Evolutionary conservation across 768 basidiomycete genomes (phyloP), one percentile per base, ranked within the genome.

Genomic region (Melanogaster broomeanus): DNA sequence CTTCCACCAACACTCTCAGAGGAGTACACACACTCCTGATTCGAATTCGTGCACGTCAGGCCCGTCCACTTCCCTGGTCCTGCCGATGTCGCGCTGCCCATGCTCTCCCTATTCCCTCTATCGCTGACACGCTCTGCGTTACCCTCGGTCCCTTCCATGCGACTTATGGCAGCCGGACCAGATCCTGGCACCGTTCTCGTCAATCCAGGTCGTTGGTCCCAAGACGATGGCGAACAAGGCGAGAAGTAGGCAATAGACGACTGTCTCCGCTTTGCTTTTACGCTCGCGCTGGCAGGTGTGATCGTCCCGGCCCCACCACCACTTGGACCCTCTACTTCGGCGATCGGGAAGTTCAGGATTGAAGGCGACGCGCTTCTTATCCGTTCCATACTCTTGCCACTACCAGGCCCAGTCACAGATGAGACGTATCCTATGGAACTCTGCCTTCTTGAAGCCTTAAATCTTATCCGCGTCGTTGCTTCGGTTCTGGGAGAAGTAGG

Each of bases 241-340:
- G 64, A 67, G 30, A 62, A 66, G 37, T 68, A 68, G 10, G 62
- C 25, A 42, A 68, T 68, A 1, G 66, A 68, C 0, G 66, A 60
- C 42, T 63, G 66, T 47, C 66, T 53, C n/a, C 64, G 57, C 28
- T 61, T 55, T 25, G 43, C 41, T 39, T 41, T 38, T 4, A 15
- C 31, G n/a, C 27, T 45, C 12, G 42, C n/a, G 33, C 34, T 53
- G 16, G 48, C 21, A 4, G 27, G 54, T 27, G 47, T 8, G 16
- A 33, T 6, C 2, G 37, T 22, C 11, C 19, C 41, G 11, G 21
- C 25, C 3, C 46, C 48, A 25, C 43, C 8, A 10, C 34, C 15
- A 19, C n/a, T 37, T 18, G 9, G 49, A 45, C 6, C 24, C 6
- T 38, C 49, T 21, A 12, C 28, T 27, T 55, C 33, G 5, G 42